These are phyloP conservation scores for Chytriomyces sp. DNA, from an alignment of 192 early-diverging fungal species.

Conservation along the genomic window DNA sequence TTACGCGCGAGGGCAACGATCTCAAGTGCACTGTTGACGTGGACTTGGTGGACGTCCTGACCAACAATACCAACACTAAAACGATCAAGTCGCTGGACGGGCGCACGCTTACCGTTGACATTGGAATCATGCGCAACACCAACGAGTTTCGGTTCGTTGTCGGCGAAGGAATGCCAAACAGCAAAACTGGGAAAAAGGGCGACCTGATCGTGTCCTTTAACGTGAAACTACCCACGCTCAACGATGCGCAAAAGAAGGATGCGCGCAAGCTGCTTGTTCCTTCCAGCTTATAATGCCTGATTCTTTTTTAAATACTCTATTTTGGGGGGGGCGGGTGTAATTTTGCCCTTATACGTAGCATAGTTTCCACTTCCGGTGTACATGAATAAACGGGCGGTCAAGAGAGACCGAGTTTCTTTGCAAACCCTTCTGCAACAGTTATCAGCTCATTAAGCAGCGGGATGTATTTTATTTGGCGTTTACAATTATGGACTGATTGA, in stretches of 20 bases:
- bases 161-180: slow-evolving; percentile 94
- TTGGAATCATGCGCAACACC: slow-evolving; percentile 73
- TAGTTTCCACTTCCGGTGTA: no score
- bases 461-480: background rate
- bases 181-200: slow-evolving; percentile 84
- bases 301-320: background rate
- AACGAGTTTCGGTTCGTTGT: slow-evolving; percentile 69
- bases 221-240: slow-evolving; percentile 80
- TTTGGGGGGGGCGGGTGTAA: background rate
- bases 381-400: no score
- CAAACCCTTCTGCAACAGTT: no score
- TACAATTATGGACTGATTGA: background rate
- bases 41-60: slow-evolving; percentile 76
- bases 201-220: slow-evolving; percentile 82
- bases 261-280: background rate
- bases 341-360: no score
- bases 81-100: slow-evolving; percentile 79
- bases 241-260: slow-evolving; percentile 70
- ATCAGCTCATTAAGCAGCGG: no score
- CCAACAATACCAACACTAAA: slow-evolving; percentile 70
- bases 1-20: slow-evolving; percentile 89
- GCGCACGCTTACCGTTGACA: slow-evolving; percentile 68
- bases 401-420: no score
- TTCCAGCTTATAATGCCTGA: background rate
- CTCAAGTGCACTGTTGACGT: slow-evolving; percentile 67